Conservation (phyloP, 2,329 filamentous ascomycete genomes). For the Aspergillus amoenus region DNA sequence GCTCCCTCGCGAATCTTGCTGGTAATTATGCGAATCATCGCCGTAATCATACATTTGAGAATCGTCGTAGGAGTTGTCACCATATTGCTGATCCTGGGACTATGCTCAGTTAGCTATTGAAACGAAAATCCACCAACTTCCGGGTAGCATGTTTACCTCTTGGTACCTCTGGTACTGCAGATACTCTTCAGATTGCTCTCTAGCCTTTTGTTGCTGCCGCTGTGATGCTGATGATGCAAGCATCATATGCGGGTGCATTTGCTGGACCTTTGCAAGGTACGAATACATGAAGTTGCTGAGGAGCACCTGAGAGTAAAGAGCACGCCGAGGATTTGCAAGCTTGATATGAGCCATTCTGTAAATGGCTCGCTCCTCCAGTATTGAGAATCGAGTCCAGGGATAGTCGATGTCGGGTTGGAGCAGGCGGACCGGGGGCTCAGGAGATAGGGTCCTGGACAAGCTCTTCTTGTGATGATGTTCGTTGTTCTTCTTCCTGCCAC, state of each 20-base stretch:
- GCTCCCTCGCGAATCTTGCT: constrained; percentile 37
- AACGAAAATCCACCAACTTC: background rate
- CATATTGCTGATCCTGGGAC: constrained; percentile 33
- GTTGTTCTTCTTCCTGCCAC: constrained; percentile 80
- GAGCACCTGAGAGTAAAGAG: constrained; percentile 89
- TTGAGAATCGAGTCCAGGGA: constrained; percentile 92
- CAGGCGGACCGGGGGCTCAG: constrained; percentile 72
- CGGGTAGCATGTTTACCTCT: constrained; percentile 35
- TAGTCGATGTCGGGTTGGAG: constrained; percentile 89
- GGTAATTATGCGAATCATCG: constrained; percentile 38
- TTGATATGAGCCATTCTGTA: constrained; percentile 99
- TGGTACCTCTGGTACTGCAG: constrained; percentile 48
- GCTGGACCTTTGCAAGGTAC: constrained; percentile 96
- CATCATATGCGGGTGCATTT: constrained; percentile 96
- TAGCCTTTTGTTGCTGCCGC: constrained; percentile 49
- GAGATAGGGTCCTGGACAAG: constrained; percentile 70
- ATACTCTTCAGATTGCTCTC: constrained; percentile 44
- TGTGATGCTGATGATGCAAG: constrained; percentile 78
- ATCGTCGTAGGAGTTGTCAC: constrained; percentile 49
- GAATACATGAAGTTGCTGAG: constrained; percentile 99
- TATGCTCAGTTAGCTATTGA: constrained; percentile 8
- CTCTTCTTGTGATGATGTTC: constrained; percentile 66
- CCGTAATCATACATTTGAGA: constrained; percentile 54
- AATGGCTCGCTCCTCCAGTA: constrained; percentile 92
- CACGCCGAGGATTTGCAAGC: constrained; percentile 90